These are phyloP conservation scores for Gossypium australe DNA, from an alignment of 345 rosid genomes.

Conservation along the genomic window DNA sequence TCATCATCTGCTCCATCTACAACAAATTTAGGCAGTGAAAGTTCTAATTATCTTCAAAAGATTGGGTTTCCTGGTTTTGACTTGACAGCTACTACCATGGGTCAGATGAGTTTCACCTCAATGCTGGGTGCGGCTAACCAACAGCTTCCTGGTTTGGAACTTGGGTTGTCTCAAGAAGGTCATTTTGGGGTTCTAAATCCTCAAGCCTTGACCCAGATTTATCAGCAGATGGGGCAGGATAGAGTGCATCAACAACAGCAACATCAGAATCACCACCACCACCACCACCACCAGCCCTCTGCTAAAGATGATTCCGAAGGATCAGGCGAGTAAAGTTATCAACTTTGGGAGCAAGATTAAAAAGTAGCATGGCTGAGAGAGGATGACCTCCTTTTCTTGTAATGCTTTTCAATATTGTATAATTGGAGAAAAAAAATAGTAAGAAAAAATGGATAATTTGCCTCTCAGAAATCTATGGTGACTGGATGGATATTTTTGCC, in stretches of 20 bases:
- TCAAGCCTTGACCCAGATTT: background rate
- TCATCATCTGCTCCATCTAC: background rate
- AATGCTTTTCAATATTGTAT: conserved; percentile 41
- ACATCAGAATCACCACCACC: background rate
- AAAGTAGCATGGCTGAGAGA: conserved; percentile 31
- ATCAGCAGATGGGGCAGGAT: background rate
- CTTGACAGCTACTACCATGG: background rate
- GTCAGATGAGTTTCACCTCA: conserved; percentile 1
- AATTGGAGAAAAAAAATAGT: conserved; percentile 27
- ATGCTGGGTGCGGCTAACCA: background rate
- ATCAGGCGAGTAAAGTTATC: conserved; percentile 48
- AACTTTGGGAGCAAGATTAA: conserved; percentile 18
- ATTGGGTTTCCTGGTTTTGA: background rate
- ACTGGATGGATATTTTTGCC: conserved; percentile 28
- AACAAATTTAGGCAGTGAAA: background rate
- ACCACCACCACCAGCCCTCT: conserved; percentile 21
- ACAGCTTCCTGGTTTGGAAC: conserved; percentile 7
- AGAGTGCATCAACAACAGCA: conserved; percentile 38
- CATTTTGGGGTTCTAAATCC: background rate
- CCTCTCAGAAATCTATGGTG: conserved; percentile 34
- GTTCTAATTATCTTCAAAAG: background rate
- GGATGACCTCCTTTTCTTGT: conserved; percentile 30
- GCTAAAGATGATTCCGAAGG: conserved; percentile 85
- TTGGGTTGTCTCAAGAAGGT: background rate
- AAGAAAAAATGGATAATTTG: conserved; percentile 13